Evolutionary conservation across 257 asterid species (phyloP).

Genomic region (Osmanthus fragrans): DNA sequence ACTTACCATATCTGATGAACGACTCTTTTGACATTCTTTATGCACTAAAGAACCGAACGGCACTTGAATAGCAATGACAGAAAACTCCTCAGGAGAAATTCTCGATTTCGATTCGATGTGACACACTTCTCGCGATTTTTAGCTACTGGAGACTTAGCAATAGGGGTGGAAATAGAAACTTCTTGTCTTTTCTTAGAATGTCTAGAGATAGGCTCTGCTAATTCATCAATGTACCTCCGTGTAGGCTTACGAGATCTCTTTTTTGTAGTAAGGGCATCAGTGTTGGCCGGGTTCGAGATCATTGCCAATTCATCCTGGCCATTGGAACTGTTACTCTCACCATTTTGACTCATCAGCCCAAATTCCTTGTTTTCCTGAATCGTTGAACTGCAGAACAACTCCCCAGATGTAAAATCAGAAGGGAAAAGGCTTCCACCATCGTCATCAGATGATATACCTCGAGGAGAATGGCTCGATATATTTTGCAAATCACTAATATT

Average conservation of each 20-base stretch:
- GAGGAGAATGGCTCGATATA: conserved; percentile 53
- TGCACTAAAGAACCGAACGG: conserved; percentile 76
- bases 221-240: conserved; percentile 83
- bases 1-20: conserved; percentile 33
- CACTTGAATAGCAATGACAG: conserved; percentile 84
- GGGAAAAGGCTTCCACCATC: conserved; percentile 38
- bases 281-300: conserved; percentile 24
- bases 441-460: conserved; percentile 48
- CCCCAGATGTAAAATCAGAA: conserved; percentile 32
- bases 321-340: conserved; percentile 23
- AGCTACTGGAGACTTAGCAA: conserved; percentile 43
- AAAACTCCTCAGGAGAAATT: conserved; percentile 52
- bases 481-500: conserved; percentile 56
- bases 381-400: conserved; percentile 33
- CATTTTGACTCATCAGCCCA: conserved; percentile 23
- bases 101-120: conserved; percentile 36
- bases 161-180: conserved; percentile 40
- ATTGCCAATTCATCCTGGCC: conserved; percentile 30
- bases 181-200: conserved; percentile 44
- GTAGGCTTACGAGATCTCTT: conserved; percentile 95
- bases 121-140: conserved; percentile 52
- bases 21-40: conserved; percentile 48
- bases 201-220: conserved; percentile 49
- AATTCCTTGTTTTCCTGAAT: conserved; percentile 37
- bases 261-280: conserved; percentile 36